phyloP scores from a whole-genome alignment of 441 rosid species.

The Pelargonium myrrhifolium region DNA sequence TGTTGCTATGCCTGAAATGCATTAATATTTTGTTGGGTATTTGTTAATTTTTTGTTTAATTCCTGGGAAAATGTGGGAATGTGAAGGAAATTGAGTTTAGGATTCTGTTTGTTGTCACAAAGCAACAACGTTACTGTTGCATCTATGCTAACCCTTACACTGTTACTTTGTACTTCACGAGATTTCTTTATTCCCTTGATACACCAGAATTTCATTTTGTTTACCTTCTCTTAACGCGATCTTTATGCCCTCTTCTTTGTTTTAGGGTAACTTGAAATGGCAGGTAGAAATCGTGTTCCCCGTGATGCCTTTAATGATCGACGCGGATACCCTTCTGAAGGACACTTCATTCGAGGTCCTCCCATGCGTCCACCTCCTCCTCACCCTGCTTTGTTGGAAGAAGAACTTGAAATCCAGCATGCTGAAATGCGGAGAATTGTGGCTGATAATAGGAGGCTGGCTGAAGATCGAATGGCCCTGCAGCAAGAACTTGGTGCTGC shows the following conservation, averaged over 20 bases:
- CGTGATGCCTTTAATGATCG: slow-evolving; percentile 58
- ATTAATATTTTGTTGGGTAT: no score
- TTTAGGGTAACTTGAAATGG: slow-evolving; percentile 42
- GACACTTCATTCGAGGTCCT: slow-evolving; percentile 60
- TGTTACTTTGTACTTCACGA: no score
- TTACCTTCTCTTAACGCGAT: not conserved
- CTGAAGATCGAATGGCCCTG: slow-evolving; percentile 63
- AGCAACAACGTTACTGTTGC: no score
- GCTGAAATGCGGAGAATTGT: slow-evolving; percentile 71
- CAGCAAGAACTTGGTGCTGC: slow-evolving; percentile 74
- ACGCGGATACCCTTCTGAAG: slow-evolving; percentile 55
- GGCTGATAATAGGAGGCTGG: slow-evolving; percentile 64
- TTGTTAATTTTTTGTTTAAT: no score
- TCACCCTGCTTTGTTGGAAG: slow-evolving; percentile 72
- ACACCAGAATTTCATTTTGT: not conserved
- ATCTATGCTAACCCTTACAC: no score
- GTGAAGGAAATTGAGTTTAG: no score
- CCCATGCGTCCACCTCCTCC: slow-evolving; percentile 50
- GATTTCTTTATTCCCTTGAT: not conserved
- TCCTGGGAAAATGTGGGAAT: no score
- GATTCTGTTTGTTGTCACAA: no score
- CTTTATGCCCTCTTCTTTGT: not conserved
- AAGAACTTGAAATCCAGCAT: slow-evolving; percentile 79
- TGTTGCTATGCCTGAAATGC: not conserved
- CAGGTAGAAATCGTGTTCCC: slow-evolving; percentile 70